phyloP scores from a whole-genome alignment of 495 filamentous ascomycete genomes.

The Barbatosphaeria neglecta region DNA sequence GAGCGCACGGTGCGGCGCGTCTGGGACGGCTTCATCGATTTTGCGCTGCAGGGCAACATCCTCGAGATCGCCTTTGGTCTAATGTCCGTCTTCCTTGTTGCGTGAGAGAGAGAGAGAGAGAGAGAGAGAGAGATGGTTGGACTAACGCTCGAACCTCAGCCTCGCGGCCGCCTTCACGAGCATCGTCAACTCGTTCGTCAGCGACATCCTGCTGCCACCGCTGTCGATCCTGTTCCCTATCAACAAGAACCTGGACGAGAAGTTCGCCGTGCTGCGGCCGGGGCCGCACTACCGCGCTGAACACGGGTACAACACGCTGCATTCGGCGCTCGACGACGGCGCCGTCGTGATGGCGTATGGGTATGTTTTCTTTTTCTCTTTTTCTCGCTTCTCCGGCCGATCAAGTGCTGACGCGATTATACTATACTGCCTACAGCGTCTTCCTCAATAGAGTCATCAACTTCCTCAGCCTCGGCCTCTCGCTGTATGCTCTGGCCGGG shows the following conservation, averaged over 20 bases:
- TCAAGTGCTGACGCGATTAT: not conserved
- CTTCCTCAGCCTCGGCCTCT: conserved; percentile 54
- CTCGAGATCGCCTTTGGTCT: conserved; percentile 65
- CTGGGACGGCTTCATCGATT: conserved; percentile 55
- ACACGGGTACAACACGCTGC: conserved; percentile 54
- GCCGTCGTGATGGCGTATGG: conserved; percentile 63
- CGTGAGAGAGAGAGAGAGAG: not conserved
- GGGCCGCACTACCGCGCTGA: conserved; percentile 39
- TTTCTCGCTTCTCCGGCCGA: not conserved
- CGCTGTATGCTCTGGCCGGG: conserved; percentile 53
- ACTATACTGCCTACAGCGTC: conserved; percentile 25
- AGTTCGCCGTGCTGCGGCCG: conserved; percentile 53
- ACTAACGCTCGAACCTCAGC: conserved; percentile 18
- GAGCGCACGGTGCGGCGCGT: conserved; percentile 26
- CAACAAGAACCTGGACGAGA: conserved; percentile 61
- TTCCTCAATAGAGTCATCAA: conserved; percentile 58
- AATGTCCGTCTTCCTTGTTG: conserved; percentile 37
- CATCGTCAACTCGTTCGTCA: conserved; percentile 61
- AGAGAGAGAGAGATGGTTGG: not conserved
- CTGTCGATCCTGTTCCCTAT: conserved; percentile 58
- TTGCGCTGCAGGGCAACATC: conserved; percentile 63
- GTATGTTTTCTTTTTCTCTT: conserved; percentile 20
- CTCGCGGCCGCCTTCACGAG: conserved; percentile 62
- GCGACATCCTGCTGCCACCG: conserved; percentile 57
- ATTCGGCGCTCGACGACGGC: conserved; percentile 57